phyloP scores from a whole-genome alignment of 257 asterid species.

The Solanum chiquidenum region DNA sequence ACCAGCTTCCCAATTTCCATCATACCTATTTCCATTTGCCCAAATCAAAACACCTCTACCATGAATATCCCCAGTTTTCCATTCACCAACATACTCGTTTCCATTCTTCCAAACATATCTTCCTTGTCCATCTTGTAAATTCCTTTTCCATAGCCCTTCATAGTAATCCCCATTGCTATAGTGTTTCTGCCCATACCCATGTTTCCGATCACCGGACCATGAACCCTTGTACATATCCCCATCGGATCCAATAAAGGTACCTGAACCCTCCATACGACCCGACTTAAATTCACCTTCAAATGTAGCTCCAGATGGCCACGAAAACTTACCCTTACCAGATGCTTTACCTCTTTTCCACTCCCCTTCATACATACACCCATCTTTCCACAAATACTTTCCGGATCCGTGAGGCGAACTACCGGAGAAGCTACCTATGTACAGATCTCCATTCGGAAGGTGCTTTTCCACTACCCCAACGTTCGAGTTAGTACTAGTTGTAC shows the following conservation, averaged over 20 bases:
- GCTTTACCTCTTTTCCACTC: conserved; percentile 96
- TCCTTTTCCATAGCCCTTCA: conserved; percentile 76
- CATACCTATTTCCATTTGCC: conserved; percentile 75
- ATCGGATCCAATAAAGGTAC: conserved; percentile 70
- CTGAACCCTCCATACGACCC: conserved; percentile 91
- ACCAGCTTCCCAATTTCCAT: conserved; percentile 81
- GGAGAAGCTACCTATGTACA: conserved; percentile 73
- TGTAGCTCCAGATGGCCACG: conserved; percentile 97
- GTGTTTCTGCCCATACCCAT: conserved; percentile 74
- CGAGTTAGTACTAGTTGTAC: neutral
- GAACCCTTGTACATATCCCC: conserved; percentile 73
- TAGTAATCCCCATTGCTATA: conserved; percentile 82
- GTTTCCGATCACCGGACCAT: conserved; percentile 78
- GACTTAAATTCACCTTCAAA: conserved; percentile 82
- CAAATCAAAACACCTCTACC: conserved; percentile 82
- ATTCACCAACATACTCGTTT: conserved; percentile 76
- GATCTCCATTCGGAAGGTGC: conserved; percentile 86
- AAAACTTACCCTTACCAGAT: conserved; percentile 72
- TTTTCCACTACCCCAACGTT: conserved; percentile 23
- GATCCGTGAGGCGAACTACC: conserved; percentile 83
- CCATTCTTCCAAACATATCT: conserved; percentile 80
- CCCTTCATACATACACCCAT: conserved; percentile 95
- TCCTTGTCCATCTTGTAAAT: conserved; percentile 83
- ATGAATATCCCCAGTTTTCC: conserved; percentile 72
- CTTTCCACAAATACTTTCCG: conserved; percentile 87